These are phyloP conservation scores for Brassica nigra DNA, from an alignment of 345 rosid species.

Conservation along the genomic window DNA sequence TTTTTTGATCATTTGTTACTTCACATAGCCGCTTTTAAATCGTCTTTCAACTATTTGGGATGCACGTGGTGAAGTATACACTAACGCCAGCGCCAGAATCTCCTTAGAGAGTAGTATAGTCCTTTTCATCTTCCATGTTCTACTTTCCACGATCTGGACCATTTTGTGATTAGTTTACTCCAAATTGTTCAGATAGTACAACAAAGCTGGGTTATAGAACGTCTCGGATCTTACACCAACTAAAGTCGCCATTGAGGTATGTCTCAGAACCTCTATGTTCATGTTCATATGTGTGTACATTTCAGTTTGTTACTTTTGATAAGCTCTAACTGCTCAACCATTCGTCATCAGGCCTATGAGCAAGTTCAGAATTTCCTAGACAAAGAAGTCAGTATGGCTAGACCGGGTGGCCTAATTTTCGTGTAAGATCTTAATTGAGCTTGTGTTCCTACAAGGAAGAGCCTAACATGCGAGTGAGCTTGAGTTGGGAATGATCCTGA, in stretches of 20 bases:
- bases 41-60: constrained; percentile 69
- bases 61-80: constrained; percentile 64
- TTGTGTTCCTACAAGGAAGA: no score
- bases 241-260: constrained; percentile 63
- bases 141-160: not conserved
- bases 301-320: no score
- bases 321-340: no score
- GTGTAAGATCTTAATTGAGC: no score
- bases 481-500: no score
- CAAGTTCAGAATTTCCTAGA: no score
- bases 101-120: constrained; percentile 81
- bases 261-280: constrained; percentile 20
- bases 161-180: not conserved
- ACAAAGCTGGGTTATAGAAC: constrained; percentile 56
- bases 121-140: constrained; percentile 1
- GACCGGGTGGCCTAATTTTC: no score
- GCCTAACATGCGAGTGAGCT: no score
- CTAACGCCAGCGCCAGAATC: constrained; percentile 69
- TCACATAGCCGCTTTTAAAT: constrained; percentile 53
- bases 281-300: not conserved
- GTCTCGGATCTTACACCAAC: constrained; percentile 65
- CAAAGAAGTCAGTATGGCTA: no score
- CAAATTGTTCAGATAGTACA: constrained; percentile 60
- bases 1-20: constrained; percentile 12
- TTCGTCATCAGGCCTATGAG: no score